Percentiles rank a stretch among this genome's conserved stretches.
phyloP scores from a whole-genome alignment of 306 rosid genomes.

The Prunus padus region DNA sequence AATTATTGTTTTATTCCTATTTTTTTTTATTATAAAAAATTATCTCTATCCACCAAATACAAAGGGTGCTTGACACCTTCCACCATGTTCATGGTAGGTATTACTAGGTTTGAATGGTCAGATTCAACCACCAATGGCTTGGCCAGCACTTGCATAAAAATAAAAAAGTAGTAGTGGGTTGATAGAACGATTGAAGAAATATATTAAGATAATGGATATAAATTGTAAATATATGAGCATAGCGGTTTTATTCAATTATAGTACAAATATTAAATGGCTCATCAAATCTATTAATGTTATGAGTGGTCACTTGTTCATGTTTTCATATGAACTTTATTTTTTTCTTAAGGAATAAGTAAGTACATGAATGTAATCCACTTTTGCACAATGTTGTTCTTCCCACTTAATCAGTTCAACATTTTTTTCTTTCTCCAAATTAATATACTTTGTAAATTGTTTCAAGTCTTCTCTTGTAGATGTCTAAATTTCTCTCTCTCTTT shows the following conservation, averaged over 20 bases:
- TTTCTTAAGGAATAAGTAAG: neutral
- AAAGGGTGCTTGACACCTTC: neutral
- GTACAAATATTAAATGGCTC: neutral
- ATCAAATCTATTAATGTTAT: neutral
- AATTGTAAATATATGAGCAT: neutral
- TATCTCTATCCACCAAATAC: too few relatives aligned
- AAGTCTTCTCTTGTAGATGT: too few relatives aligned
- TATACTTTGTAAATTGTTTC: neutral
- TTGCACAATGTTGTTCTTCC: neutral
- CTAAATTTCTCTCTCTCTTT: too few relatives aligned
- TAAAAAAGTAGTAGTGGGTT: neutral
- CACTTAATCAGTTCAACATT: neutral
- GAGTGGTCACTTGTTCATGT: neutral
- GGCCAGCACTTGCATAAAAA: neutral
- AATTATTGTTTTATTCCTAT: too few relatives aligned
- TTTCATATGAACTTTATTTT: neutral
- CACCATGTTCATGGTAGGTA: neutral
- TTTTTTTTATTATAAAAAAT: too few relatives aligned
- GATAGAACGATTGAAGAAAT: neutral
- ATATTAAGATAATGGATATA: neutral
- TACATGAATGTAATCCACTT: too few relatives aligned
- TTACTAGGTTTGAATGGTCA: neutral
- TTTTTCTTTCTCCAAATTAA: too few relatives aligned
- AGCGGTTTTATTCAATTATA: neutral
- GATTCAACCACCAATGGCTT: neutral